phyloP scores from a whole-genome alignment of 2,329 filamentous ascomycete species.

The Aspergillus eucalypticola region DNA sequence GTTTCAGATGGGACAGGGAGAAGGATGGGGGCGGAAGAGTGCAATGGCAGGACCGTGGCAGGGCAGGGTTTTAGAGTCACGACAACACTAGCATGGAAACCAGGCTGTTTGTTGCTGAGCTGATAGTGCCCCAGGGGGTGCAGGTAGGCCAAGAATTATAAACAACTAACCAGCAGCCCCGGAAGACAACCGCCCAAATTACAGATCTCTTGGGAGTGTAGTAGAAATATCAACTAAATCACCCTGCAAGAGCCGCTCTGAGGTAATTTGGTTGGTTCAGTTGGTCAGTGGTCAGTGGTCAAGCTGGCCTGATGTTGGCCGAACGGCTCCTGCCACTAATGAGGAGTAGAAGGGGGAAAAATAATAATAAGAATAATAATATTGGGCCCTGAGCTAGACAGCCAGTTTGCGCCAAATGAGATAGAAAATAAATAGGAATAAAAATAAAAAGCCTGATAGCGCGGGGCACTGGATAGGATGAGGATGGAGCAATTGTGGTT shows the following conservation, averaged over 20 bases:
- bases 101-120: constrained; percentile 15
- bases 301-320: constrained; percentile 22
- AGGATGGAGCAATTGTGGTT: constrained; percentile 18
- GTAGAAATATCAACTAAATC: constrained; percentile 1
- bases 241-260: constrained; percentile 16
- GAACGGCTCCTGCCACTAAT: constrained; percentile 26
- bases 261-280: not conserved
- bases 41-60: constrained; percentile 18
- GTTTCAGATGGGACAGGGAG: constrained; percentile 7
- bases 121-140: not conserved
- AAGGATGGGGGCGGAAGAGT: constrained; percentile 6
- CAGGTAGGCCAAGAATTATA: not conserved
- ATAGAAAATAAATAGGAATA: too few relatives aligned
- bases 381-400: constrained; percentile 25
- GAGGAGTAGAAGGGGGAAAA: not conserved
- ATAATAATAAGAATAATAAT: not conserved
- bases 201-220: constrained; percentile 9
- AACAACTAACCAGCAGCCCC: not conserved
- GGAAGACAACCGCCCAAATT: not conserved
- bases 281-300: constrained; percentile 13
- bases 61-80: constrained; percentile 9
- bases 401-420: constrained; percentile 24
- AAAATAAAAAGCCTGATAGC: constrained; percentile 17
- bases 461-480: constrained; percentile 12
- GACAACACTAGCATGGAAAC: constrained; percentile 1